Evolutionary conservation across 352 stramenopile species (phyloP).

Genomic region (Phytophthora podocarpi): DNA sequence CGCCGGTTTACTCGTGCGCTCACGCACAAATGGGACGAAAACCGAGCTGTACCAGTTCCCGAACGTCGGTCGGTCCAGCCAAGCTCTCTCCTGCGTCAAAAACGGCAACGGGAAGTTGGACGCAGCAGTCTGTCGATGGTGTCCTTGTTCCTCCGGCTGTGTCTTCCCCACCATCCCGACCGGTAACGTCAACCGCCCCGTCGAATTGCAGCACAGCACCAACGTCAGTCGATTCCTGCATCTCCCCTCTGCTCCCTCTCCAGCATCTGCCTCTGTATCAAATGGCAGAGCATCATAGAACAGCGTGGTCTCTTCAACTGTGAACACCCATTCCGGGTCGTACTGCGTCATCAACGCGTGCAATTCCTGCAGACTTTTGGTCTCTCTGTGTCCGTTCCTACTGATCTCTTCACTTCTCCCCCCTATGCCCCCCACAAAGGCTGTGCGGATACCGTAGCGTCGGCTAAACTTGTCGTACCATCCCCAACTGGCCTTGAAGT

Average conservation of each 20-base stretch:
- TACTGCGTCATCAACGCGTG: slow-evolving; percentile 30
- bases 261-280: background rate
- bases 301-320: slow-evolving; percentile 33
- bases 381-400: slow-evolving; percentile 5
- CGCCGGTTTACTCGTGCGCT: slow-evolving; percentile 23
- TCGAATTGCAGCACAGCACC: slow-evolving; percentile 37
- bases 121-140: background rate
- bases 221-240: slow-evolving; percentile 24
- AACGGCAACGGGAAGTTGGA: slow-evolving; percentile 17
- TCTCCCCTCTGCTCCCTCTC: background rate
- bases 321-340: slow-evolving; percentile 37
- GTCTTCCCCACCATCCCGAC: slow-evolving; percentile 31
- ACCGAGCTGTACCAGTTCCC: slow-evolving; percentile 32
- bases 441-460: slow-evolving; percentile 31
- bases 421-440: slow-evolving; percentile 1
- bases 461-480: slow-evolving; percentile 50
- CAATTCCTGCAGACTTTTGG: slow-evolving; percentile 18
- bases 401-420: background rate
- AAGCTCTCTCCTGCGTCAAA: slow-evolving; percentile 32
- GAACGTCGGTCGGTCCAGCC: slow-evolving; percentile 34
- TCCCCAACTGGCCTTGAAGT: slow-evolving; percentile 44
- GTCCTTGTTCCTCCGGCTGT: no score
- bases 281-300: slow-evolving; percentile 37
- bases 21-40: slow-evolving; percentile 28
- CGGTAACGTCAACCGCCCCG: slow-evolving; percentile 12